These are phyloP conservation scores for Suillus lakei DNA, from an alignment of 768 basidiomycete genomes.

Conservation along the genomic window DNA sequence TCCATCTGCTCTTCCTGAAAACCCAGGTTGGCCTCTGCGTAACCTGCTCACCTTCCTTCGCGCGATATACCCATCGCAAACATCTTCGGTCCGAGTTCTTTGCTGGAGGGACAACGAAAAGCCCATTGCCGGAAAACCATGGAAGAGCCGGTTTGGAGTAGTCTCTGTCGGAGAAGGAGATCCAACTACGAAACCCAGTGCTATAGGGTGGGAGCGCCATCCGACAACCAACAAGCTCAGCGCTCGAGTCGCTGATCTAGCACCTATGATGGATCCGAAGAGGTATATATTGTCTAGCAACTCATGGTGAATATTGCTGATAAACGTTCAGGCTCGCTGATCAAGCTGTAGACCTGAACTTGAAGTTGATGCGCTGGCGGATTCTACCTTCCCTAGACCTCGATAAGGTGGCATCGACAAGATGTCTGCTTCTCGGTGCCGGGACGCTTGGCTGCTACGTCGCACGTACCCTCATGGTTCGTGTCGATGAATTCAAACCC, in stretches of 20 bases:
- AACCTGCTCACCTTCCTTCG: slow-evolving; percentile 88
- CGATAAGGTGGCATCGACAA: slow-evolving; percentile 81
- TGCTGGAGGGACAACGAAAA: slow-evolving; percentile 76
- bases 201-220: slow-evolving; percentile 97
- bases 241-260: slow-evolving; percentile 87
- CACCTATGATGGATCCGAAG: slow-evolving; percentile 94
- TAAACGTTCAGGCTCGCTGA: slow-evolving; percentile 70
- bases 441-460: slow-evolving; percentile 98
- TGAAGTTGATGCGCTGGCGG: slow-evolving; percentile 98
- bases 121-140: slow-evolving; percentile 43
- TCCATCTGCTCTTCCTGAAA: slow-evolving; percentile 75
- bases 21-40: slow-evolving; percentile 92
- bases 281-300: slow-evolving; percentile 48
- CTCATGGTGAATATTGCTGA: neutral
- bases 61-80: slow-evolving; percentile 55
- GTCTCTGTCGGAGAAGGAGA: slow-evolving; percentile 35
- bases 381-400: slow-evolving; percentile 89
- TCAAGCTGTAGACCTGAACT: slow-evolving; percentile 97
- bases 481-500: slow-evolving; percentile 17
- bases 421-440: slow-evolving; percentile 88
- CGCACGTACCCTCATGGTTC: slow-evolving; percentile 86
- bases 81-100: slow-evolving; percentile 62
- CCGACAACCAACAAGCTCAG: slow-evolving; percentile 78
- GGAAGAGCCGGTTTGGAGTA: slow-evolving; percentile 70
- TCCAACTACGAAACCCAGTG: slow-evolving; percentile 48